phyloP scores from a whole-genome alignment of 2,329 filamentous ascomycete genomes.

The Paraphaeosphaeria sporulosa region DNA sequence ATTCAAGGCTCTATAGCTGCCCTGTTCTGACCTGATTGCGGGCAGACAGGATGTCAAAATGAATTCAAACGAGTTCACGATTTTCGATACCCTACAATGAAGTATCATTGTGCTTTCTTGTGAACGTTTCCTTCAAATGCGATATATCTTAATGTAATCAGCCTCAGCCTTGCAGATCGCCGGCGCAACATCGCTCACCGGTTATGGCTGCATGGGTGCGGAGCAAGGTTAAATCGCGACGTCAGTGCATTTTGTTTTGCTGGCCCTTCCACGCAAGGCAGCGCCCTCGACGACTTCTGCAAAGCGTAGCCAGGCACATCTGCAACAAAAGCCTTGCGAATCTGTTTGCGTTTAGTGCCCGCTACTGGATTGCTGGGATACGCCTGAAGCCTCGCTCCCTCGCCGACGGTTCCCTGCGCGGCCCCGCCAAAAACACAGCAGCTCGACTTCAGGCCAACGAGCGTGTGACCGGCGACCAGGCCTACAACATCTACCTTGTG shows the following conservation, averaged over 20 bases:
- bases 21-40: constrained; percentile 25
- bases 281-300: background rate
- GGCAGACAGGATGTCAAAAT: constrained; percentile 36
- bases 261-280: constrained; percentile 1
- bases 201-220: constrained; percentile 10
- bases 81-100: constrained; percentile 25
- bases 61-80: constrained; percentile 43
- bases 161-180: constrained; percentile 3
- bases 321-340: constrained; percentile 1
- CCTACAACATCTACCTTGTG: constrained; percentile 11
- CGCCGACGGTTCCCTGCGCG: constrained; percentile 1
- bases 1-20: constrained; percentile 43
- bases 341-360: constrained; percentile 1
- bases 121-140: background rate
- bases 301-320: background rate
- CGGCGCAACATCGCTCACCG: constrained; percentile 11
- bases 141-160: background rate
- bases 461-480: constrained; percentile 8
- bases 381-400: constrained; percentile 15
- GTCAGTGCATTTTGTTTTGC: constrained; percentile 13
- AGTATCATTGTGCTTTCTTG: background rate
- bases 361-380: constrained; percentile 11
- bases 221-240: constrained; percentile 12
- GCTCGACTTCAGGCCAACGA: constrained; percentile 15
- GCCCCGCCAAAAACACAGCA: constrained; percentile 16